Conservation (phyloP, 345 rosid genomes). For the Erysimum cheiranthoides region DNA sequence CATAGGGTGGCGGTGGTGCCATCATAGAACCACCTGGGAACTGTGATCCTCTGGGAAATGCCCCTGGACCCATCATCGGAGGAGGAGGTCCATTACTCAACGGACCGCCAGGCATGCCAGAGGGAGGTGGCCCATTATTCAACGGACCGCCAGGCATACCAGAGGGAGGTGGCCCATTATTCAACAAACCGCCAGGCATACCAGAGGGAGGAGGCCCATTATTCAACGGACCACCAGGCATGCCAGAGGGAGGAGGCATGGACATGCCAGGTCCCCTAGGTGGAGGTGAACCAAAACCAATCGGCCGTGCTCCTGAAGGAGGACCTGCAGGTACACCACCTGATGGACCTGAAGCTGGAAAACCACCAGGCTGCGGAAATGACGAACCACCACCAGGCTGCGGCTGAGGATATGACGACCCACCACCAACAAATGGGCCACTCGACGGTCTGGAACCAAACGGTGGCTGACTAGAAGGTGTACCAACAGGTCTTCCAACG, state of each 20-base stretch:
- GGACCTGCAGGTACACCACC: constrained; percentile 37
- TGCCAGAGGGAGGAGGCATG: constrained; percentile 24
- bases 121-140: constrained; percentile 1
- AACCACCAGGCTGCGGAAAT: constrained; percentile 15
- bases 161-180: constrained; percentile 28
- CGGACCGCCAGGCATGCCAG: constrained; percentile 13
- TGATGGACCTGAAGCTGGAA: constrained; percentile 31
- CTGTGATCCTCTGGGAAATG: constrained; percentile 39
- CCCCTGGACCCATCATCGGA: constrained; percentile 36
- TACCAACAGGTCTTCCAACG: constrained; percentile 56
- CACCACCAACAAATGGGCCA: constrained; percentile 30
- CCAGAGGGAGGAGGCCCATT: constrained; percentile 32
- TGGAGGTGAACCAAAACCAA: constrained; percentile 46
- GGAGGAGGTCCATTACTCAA: constrained; percentile 16
- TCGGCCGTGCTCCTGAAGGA: constrained; percentile 42
- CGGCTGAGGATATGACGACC: neutral
- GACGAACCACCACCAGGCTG: neutral
- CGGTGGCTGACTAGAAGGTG: constrained; percentile 58
- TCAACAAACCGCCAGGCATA: neutral
- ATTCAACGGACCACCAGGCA: neutral
- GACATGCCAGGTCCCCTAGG: constrained; percentile 37
- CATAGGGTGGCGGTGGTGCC: constrained; percentile 42
- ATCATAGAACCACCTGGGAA: constrained; percentile 33
- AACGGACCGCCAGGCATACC: neutral
- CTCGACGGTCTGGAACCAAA: constrained; percentile 48